These are phyloP conservation scores for Aspergillus puulaauensis DNA, from an alignment of 2,329 filamentous ascomycete genomes.

Conservation along the genomic window DNA sequence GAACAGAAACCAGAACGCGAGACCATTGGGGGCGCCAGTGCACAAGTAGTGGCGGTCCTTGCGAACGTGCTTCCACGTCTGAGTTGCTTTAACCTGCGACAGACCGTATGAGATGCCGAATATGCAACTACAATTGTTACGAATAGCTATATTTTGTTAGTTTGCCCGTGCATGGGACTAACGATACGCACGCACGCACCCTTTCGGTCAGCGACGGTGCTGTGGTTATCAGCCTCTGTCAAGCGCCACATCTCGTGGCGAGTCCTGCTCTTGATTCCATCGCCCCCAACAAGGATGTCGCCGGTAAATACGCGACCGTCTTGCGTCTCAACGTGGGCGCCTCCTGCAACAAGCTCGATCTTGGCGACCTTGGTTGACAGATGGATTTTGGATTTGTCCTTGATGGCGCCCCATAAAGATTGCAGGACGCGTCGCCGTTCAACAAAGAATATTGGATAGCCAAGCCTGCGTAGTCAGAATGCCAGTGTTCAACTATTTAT, in stretches of 20 bases:
- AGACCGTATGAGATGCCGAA: conserved; percentile 19
- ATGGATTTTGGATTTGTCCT: conserved; percentile 29
- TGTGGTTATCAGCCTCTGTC: neutral
- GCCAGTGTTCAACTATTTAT: neutral
- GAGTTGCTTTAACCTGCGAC: conserved; percentile 9
- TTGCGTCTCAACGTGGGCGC: conserved; percentile 30
- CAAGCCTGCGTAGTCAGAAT: neutral
- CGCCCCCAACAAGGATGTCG: conserved; percentile 42
- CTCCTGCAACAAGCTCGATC: conserved; percentile 14
- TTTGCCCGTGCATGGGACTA: neutral
- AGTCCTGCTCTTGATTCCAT: conserved; percentile 43
- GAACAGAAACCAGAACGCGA: conserved; percentile 19
- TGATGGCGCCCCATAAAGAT: conserved; percentile 31
- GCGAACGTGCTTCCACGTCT: neutral
- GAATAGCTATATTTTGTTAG: conserved; percentile 15
- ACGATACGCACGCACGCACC: neutral
- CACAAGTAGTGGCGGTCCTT: conserved; percentile 18
- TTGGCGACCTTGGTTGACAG: conserved; percentile 24
- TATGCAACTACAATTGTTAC: conserved; percentile 20
- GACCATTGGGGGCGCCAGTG: conserved; percentile 3
- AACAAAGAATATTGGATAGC: conserved; percentile 24
- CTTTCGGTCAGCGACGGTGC: neutral
- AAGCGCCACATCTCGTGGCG: conserved; percentile 33
- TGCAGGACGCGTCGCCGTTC: conserved; percentile 39
- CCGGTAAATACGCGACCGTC: conserved; percentile 37